These are phyloP conservation scores for Verticillium alfalfae DNA, from an alignment of 2,329 filamentous ascomycete species.

Conservation along the genomic window DNA sequence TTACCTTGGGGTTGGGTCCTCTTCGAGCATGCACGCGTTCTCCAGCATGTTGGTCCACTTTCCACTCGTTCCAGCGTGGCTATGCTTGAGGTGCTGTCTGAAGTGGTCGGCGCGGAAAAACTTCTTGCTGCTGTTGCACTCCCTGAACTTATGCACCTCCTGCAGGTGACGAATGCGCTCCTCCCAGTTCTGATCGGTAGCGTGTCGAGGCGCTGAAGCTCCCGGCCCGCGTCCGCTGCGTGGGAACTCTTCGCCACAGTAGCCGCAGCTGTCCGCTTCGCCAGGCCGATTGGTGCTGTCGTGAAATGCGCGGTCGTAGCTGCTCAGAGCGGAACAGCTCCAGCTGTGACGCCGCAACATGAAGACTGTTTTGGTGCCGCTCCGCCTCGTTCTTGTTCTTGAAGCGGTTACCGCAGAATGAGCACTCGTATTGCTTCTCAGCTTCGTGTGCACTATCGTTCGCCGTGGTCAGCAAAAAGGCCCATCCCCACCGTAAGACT, in stretches of 20 bases:
- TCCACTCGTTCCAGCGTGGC: conserved; percentile 89
- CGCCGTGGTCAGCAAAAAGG: conserved; percentile 15
- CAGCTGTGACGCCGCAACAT: conserved; percentile 92
- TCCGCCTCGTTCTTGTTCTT: conserved; percentile 99
- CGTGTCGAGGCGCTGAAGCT: conserved; percentile 31
- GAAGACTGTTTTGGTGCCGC: conserved; percentile 90
- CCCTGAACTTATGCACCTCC: conserved; percentile 89
- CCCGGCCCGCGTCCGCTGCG: conserved; percentile 39
- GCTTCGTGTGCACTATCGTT: conserved; percentile 70
- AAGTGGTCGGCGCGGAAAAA: conserved; percentile 98
- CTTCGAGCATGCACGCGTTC: conserved; percentile 89
- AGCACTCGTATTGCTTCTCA: conserved; percentile 94
- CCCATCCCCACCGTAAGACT: not conserved
- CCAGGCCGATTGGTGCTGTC: conserved; percentile 63
- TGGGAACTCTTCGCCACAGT: conserved; percentile 86
- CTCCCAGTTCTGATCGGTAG: conserved; percentile 85
- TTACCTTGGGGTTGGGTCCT: conserved; percentile 55
- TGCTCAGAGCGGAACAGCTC: conserved; percentile 85
- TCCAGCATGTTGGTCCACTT: conserved; percentile 99
- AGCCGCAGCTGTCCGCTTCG: conserved; percentile 79
- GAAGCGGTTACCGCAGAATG: conserved; percentile 90
- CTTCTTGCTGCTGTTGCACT: conserved; percentile 98
- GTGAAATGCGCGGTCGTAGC: conserved; percentile 80
- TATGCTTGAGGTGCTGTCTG: conserved; percentile 96
- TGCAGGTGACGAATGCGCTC: conserved; percentile 80